Percentiles rank a stretch among this genome's conserved stretches.
Conservation (phyloP, 768 basidiomycete species). For the Chlorophyllum brunneum region DNA sequence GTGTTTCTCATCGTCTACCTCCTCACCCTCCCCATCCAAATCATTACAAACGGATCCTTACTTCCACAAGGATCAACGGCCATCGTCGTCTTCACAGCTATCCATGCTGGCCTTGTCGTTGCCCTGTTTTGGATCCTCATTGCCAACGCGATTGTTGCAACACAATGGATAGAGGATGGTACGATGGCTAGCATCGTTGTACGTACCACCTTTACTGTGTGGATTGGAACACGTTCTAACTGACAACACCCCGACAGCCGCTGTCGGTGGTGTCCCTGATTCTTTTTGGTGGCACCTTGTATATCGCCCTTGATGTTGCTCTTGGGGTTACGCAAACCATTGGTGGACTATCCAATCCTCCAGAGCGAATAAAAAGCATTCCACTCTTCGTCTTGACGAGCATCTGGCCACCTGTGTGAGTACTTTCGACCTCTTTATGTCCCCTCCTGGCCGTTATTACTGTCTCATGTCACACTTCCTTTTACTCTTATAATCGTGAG, state of each 20-base stretch:
- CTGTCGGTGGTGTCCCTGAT: constrained; percentile 50
- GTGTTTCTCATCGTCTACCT: constrained; percentile 64
- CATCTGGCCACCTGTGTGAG: constrained; percentile 30
- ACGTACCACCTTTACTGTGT: constrained; percentile 19
- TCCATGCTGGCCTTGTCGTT: constrained; percentile 77
- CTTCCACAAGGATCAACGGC: constrained; percentile 72
- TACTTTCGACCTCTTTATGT: constrained; percentile 5
- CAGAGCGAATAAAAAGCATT: constrained; percentile 54
- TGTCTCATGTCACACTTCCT: background rate
- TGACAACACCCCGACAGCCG: constrained; percentile 42
- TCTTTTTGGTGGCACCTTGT: constrained; percentile 70
- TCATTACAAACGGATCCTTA: constrained; percentile 76
- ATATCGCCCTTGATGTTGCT: constrained; percentile 82
- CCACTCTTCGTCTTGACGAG: constrained; percentile 70
- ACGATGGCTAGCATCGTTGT: constrained; percentile 68
- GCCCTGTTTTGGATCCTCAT: constrained; percentile 78
- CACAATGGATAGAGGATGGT: constrained; percentile 93
- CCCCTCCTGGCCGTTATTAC: background rate
- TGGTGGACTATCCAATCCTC: constrained; percentile 53
- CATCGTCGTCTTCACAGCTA: constrained; percentile 65
- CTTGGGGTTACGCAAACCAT: constrained; percentile 61
- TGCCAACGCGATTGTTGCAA: constrained; percentile 73
- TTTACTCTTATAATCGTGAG: background rate
- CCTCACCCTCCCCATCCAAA: constrained; percentile 72
- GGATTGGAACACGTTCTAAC: background rate